Base-by-base conservation (phyloP, 805 yeast genomes). In the Priceomyces haplophilus region DNA sequence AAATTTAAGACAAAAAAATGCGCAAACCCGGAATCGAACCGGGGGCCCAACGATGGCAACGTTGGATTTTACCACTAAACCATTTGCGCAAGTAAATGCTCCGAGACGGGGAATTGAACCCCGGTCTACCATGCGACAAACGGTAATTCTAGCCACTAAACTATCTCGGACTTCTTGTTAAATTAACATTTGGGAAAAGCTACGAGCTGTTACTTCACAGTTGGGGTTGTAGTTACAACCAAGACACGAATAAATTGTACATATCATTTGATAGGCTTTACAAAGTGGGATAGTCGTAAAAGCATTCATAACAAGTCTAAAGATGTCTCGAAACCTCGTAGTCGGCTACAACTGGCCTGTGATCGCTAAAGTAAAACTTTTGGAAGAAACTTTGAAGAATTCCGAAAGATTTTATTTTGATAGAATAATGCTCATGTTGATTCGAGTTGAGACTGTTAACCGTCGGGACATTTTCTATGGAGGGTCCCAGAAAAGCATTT, bases 331-430 rank as follows among this genome's bases (percentile, higher is more conserved):
- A 41, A 4, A 41, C 40, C 21, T 36, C 36, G 35, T 37, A 55
- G 30, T 55, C 56, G 4, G 61, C 59, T 12, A 47, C 42, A 15
- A 69, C 73, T 0, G 75, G 75, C 3, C 75, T 55, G 45, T 69
- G 75, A 47, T 69, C 75, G 29, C 71, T 64, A 60, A 67, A 62
- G 47, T 60, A 59, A 42, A 51, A 61, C 7, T 52, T 59, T 24
- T 55, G 55, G 38, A 58, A 67, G 42, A 46, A 50, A 43, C 67
- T 70, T 27, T 63, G 63, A 46, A 73, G 54, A 12, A 74, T 69
- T 3, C 65, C 76, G 52, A 62, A 71, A 18, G 54, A 51, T 34
- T 56, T 67, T 40, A 72, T 61, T 12, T 52, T 54, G 25, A 65
- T 61, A 5, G 55, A 55, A 45, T 60, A 58, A 23, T 52, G 51